Conservation (phyloP, 176 grass and related monocot species). For the sorghum (Sorghum bicolor) region Sorghum_bicolor_NCBIv3 NC_012870.2:62250501-62251000, state of each 20-base stretch:
- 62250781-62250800: too few species aligned
- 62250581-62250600: not conserved
- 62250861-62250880: too few species aligned
- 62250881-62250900: too few species aligned
- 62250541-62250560: not conserved
- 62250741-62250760: not conserved
- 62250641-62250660: not conserved
- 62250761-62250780: not conserved
- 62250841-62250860: too few species aligned
- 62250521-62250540: not conserved
- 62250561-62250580: not conserved
- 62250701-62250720: not conserved
- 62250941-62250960: too few species aligned
- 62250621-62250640: not conserved
- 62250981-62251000: too few species aligned
- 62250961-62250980: too few species aligned
- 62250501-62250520: not conserved
- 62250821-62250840: too few species aligned
- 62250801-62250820: too few species aligned
- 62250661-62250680: not conserved
- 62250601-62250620: not conserved
- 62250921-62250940: too few species aligned
- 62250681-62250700: not conserved
- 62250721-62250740: not conserved
- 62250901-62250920: too few species aligned